Base-by-base conservation (phyloP, 441 rosid species). In the Aleurites moluccanus region DNA sequence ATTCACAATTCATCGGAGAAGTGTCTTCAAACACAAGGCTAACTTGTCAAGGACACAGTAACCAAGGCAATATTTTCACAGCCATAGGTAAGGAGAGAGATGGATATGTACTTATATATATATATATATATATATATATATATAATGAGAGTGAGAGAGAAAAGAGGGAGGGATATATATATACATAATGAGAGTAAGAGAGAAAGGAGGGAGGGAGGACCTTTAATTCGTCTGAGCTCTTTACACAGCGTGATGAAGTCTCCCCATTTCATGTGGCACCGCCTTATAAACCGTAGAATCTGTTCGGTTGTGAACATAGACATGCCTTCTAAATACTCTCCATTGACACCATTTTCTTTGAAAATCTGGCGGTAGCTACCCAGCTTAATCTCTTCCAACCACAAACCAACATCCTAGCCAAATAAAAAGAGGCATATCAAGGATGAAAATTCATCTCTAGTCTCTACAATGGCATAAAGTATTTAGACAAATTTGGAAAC, bases 181-280 rank as follows among this genome's bases (percentile, higher is more conserved):
- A 30, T 30, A 30, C 2, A 30, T 30, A 30, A 3, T 1, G 33
- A 30, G 33, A 30, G 44, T 33, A 23, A 40, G 33, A 55, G 21
- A n/a, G 35, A 61, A n/a, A n/a, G n/a, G 23, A 42, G 63, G 13
- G 25, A 57, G 65, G 10, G 55, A 56, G 69, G 69, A 96, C 98
- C 99, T 91, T 96, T 96, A 68, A 96, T 96, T 79, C 98, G 83
- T 81, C 99, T 85, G 78, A 96, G 98, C 83, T 96, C 99, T 91
- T 92, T 93, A 78, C 99, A 93, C 68, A 96, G 89, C 0, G 94
- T 96, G 74, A 96, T 96, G 87, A 96, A 96, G 85, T 96, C 99
- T 64, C 99, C 99, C 99, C 99, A 96, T 74, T 96, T 96, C 99
- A 96, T 96, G 89, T 96, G 99, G 86, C 98, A 94, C 80, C 94